Base-by-base conservation (phyloP, 371 early-diverging fungal genomes). In the Blakeslea trispora region DNA sequence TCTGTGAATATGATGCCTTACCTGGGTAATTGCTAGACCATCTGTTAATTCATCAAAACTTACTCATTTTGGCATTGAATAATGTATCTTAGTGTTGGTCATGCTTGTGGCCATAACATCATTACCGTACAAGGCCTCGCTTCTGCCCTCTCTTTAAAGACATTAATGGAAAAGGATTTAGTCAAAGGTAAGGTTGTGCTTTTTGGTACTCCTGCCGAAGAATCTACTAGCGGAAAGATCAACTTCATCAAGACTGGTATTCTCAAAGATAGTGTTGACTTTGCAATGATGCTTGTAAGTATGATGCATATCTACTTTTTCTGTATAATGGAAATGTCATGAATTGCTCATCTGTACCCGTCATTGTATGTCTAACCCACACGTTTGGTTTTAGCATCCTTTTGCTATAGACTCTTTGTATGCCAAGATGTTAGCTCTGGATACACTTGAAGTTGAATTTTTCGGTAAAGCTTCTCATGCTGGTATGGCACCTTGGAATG, bases 151-250 rank as follows among this genome's bases (percentile, higher is more conserved):
- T 87, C 82, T 8, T 61, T 83, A 10, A 79, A 81, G 52, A 53
- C 71, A 9, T 81, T 81, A 18, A 55, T 89, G 58, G 75, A 85
- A 45, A 50, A 64, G 32, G 72, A 75, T 28, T 41, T 75, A 15
- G 57, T 90, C 35, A 51, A 71, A 9, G 90, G 86, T 15, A 69
- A 71, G 14, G 83, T 91, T 45, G 80, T 71, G 40, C 68, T 92
- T 43, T 89, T 85, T 78, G 93, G 92, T 18, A 90, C 91, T 2
- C 92, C 93, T 5, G 91, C 89, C 5, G 92, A 93, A 65, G 90
- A 92, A 66, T 72, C 76, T 0, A 66, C 67, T 0, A 85, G 85
- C 31, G 92, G 91, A 28, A 93, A 93, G 61, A 81, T 88, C 42
- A 61, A 57, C 2, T 81, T 93, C 78, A 68, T 88, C 22, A 57